phyloP scores from a whole-genome alignment of 345 rosid species.

The Rhodamnia argentea region DNA sequence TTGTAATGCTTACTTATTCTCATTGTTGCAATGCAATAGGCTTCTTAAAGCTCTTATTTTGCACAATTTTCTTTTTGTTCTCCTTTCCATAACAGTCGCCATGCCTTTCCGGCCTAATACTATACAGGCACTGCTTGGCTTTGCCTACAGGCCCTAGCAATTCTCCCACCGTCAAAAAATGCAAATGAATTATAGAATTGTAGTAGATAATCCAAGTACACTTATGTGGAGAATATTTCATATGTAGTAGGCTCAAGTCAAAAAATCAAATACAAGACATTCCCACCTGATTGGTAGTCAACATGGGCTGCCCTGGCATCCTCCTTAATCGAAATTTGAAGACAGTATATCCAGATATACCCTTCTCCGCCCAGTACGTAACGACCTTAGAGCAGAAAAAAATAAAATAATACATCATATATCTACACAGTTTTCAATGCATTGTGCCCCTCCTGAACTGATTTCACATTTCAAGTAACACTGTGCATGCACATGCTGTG shows the following conservation, averaged over 20 bases:
- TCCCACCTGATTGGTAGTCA: constrained; percentile 82
- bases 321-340: constrained; percentile 61
- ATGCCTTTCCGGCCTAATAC: neutral
- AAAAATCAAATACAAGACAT: neutral
- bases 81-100: neutral
- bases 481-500: neutral
- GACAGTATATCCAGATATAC: constrained; percentile 85
- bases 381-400: constrained; percentile 40
- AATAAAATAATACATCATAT: neutral
- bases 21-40: neutral
- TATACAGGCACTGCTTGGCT: neutral
- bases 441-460: neutral
- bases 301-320: constrained; percentile 62
- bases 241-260: neutral
- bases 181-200: neutral
- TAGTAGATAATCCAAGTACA: neutral
- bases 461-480: neutral
- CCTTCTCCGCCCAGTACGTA: constrained; percentile 80
- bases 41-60: neutral
- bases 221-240: neutral
- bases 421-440: neutral
- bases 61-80: neutral
- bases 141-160: neutral
- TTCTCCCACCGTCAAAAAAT: neutral
- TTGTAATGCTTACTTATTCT: neutral